Conservation (phyloP, 306 rosid genomes). For the Malus asiatica region DNA sequence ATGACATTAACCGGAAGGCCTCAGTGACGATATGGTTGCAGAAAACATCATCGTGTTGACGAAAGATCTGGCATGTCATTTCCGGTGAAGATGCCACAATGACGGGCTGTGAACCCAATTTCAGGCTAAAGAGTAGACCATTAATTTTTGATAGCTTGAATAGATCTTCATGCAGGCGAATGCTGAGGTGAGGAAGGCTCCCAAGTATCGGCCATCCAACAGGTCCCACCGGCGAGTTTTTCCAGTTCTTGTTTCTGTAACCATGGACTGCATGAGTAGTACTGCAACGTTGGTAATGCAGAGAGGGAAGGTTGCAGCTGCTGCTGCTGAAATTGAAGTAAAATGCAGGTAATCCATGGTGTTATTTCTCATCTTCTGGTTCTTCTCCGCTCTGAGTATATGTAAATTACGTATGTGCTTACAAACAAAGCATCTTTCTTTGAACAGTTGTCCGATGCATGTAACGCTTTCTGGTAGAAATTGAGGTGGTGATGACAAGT, state of each 20-base stretch:
- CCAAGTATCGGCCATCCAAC: neutral
- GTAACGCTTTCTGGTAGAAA: neutral
- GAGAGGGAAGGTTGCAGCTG: no score
- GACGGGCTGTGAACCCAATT: neutral
- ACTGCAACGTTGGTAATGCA: no score
- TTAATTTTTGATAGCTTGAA: neutral
- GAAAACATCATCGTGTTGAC: neutral
- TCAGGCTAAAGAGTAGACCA: neutral
- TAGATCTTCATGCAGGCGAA: no score
- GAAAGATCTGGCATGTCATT: neutral
- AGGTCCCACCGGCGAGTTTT: neutral
- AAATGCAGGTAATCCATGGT: no score
- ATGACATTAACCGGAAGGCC: neutral
- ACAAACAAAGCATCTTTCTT: no score
- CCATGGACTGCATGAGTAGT: neutral
- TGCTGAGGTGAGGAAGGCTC: neutral
- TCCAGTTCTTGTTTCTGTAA: neutral
- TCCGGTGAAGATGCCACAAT: neutral
- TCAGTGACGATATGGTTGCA: neutral
- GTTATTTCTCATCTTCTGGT: no score
- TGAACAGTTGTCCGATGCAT: neutral
- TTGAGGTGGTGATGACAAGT: neutral
- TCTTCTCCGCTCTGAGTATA: no score
- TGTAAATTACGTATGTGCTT: no score
- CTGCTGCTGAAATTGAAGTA: no score